Evolutionary conservation across 306 rosid species (phyloP), one percentile per base, ranked within the genome.

Genomic region (Casuarina glauca): DNA sequence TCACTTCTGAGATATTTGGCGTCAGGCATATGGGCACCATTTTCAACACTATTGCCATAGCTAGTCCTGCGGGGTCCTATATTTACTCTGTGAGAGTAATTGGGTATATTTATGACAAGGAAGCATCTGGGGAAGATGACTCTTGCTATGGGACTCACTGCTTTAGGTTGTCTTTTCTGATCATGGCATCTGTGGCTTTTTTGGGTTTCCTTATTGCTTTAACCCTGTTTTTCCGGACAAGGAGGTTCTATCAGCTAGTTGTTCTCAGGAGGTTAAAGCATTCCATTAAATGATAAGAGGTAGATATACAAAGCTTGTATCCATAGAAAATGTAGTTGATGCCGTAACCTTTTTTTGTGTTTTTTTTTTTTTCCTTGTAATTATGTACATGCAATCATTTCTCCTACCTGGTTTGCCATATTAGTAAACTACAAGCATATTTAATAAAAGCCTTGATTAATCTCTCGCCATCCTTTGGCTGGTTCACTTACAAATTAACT

Each of bases 21-120:
- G 85, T 95, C 4, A 77, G 74, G 80, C 96, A 95, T 61, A 85
- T 95, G 93, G 96, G 97, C 11, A 93, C 99, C 48, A 95, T 93
- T 81, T 95, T 89, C 91, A 93, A 95, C 80, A 67, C 97, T 45
- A 88, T 95, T 60, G 89, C 97, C 74, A 87, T 90, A 53, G 89
- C 99, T 32, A 89, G 91, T 54, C 99, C 97, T 0, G 70, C 87
- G 78, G 99, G 99, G 35, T 95, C 99, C 51, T 91, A 95, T 70
- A 81, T 95, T 15, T 88, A 93, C 10, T 93, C 99, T 6, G 99
- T 95, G 26, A 80, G 82, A 81, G 86, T 95, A n/a, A 93, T 93
- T 52, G 99, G 99, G 66, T 90, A 83, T 82, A 81, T 93, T 10
- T 95, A 91, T 6, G 99, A 93, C 76, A 79, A 39, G 82, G 89